Conservation (phyloP, 2,329 filamentous ascomycete species). For the Blumeriella jaapii region DNA sequence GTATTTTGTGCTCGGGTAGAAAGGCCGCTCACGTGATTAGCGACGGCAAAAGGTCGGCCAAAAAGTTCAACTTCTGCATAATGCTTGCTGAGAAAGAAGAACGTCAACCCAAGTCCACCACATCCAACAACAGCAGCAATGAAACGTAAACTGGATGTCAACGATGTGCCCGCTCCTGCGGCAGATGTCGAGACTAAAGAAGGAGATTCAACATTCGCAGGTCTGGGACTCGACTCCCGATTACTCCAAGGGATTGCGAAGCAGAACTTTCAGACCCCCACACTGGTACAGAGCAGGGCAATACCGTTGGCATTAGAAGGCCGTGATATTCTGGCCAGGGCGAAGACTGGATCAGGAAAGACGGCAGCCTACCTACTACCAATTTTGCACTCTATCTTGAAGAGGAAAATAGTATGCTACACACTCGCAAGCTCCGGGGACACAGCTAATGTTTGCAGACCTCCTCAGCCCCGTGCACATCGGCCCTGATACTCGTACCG, state of each 20-base stretch:
- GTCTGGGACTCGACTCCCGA: slow-evolving; percentile 71
- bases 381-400: slow-evolving; percentile 73
- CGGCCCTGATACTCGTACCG: slow-evolving; percentile 82
- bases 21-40: too few relatives aligned
- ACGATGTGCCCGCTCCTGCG: slow-evolving; percentile 35
- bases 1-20: too few relatives aligned
- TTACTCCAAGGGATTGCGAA: slow-evolving; percentile 76
- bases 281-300: slow-evolving; percentile 75
- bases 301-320: slow-evolving; percentile 83
- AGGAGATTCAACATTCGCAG: slow-evolving; percentile 48
- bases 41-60: too few relatives aligned
- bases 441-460: slow-evolving; percentile 29
- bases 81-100: too few relatives aligned
- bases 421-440: neutral
- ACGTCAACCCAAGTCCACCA: neutral
- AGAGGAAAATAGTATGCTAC: slow-evolving; percentile 52
- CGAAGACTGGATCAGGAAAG: slow-evolving; percentile 93
- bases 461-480: slow-evolving; percentile 43
- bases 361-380: slow-evolving; percentile 93
- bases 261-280: slow-evolving; percentile 76
- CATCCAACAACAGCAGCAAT: slow-evolving; percentile 26
- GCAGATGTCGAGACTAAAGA: slow-evolving; percentile 24
- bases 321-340: slow-evolving; percentile 80
- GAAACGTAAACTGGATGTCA: slow-evolving; percentile 52
- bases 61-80: too few relatives aligned